phyloP scores from a whole-genome alignment of 768 basidiomycete species.

The Mycena rosella region DNA sequence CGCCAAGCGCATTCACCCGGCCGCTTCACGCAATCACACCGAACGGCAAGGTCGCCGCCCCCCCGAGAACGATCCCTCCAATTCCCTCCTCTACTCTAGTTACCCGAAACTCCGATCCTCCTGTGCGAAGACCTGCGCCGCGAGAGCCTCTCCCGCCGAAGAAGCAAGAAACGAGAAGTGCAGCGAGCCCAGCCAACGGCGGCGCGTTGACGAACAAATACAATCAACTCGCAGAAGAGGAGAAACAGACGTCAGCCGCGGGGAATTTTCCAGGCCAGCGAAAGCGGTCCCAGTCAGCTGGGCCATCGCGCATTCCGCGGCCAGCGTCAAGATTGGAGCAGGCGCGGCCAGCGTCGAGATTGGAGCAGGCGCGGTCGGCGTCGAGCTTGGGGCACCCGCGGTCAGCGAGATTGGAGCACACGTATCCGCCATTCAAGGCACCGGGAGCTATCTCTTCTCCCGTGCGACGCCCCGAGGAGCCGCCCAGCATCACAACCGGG shows the following conservation, averaged over 20 bases:
- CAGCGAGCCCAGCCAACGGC: neutral
- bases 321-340: neutral
- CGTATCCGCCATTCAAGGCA: neutral
- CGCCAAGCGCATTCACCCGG: constrained; percentile 20
- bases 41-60: too few relatives aligned
- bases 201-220: neutral
- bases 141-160: neutral
- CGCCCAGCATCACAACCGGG: neutral
- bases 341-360: constrained; percentile 2
- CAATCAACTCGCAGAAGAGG: neutral
- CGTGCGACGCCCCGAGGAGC: neutral
- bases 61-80: neutral
- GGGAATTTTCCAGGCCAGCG: neutral
- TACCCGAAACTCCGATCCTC: neutral
- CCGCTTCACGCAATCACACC: neutral
- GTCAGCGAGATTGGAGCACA: too few relatives aligned
- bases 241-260: neutral
- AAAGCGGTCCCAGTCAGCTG: constrained; percentile 28
- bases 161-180: neutral
- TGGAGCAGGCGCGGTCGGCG: neutral
- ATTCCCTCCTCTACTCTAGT: neutral
- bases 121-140: neutral
- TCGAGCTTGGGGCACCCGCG: neutral
- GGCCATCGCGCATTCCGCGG: constrained; percentile 19
- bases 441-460: neutral